Percentiles rank a stretch among this genome's conserved stretches.
These are phyloP conservation scores for Ogataea pilisensis DNA, from an alignment of 805 yeast species.

Conservation along the genomic window DNA sequence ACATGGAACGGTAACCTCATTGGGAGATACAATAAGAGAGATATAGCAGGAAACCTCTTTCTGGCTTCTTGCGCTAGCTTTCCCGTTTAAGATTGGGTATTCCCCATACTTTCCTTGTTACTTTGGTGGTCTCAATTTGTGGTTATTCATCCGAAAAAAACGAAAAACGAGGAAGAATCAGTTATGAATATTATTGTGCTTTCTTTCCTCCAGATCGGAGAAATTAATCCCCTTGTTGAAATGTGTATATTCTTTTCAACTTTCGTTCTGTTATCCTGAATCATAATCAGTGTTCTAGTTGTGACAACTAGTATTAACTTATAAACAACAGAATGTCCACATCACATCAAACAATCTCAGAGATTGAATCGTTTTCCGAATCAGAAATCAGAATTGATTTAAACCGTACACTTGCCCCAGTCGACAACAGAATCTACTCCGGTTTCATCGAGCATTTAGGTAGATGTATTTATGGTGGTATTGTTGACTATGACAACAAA, in stretches of 20 bases:
- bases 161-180: too few species aligned
- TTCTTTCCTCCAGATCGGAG: too few species aligned
- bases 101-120: neutral
- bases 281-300: too few species aligned
- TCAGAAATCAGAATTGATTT: conserved; percentile 29
- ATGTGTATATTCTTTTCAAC: too few species aligned
- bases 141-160: too few species aligned
- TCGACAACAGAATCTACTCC: conserved; percentile 30
- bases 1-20: neutral
- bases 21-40: neutral
- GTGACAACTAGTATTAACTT: too few species aligned
- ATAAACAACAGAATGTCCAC: conserved; percentile 15
- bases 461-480: conserved; percentile 34
- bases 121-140: neutral
- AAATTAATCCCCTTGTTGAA: too few species aligned
- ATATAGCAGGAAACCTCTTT: too few species aligned
- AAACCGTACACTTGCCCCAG: conserved; percentile 21
- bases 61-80: too few species aligned
- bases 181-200: too few species aligned
- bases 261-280: too few species aligned
- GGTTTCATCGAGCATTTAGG: conserved; percentile 36
- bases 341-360: conserved; percentile 18
- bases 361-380: conserved; percentile 9
- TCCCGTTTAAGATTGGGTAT: too few species aligned
- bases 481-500: conserved; percentile 26